These are phyloP conservation scores for Aspergillus oerlinghausenensis DNA, from an alignment of 2,329 filamentous ascomycete species.

Conservation along the genomic window DNA sequence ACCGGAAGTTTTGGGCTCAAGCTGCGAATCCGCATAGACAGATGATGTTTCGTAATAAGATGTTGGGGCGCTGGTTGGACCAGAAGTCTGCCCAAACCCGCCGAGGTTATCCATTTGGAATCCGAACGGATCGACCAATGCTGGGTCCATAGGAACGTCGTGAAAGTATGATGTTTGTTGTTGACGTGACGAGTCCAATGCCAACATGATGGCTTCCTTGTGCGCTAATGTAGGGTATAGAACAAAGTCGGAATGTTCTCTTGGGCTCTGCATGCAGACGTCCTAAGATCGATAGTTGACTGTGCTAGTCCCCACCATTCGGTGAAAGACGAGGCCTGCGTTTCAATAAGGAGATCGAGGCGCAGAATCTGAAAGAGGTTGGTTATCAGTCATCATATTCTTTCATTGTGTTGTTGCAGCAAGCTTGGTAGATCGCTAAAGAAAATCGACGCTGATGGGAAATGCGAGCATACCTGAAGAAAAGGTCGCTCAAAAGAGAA, in stretches of 20 bases:
- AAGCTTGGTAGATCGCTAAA: neutral
- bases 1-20: slow-evolving; percentile 22
- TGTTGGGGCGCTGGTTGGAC: slow-evolving; percentile 18
- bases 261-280: slow-evolving; percentile 18
- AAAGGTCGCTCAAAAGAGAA: neutral
- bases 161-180: slow-evolving; percentile 29
- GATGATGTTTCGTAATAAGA: slow-evolving; percentile 27
- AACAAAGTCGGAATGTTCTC: slow-evolving; percentile 16
- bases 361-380: slow-evolving; percentile 9
- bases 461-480: neutral
- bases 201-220: slow-evolving; percentile 24
- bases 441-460: neutral
- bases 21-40: slow-evolving; percentile 22
- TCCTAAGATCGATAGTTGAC: slow-evolving; percentile 5
- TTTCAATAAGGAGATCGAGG: neutral
- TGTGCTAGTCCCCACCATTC: slow-evolving; percentile 1
- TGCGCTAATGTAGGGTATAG: slow-evolving; percentile 13
- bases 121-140: slow-evolving; percentile 27
- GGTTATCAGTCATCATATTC: slow-evolving; percentile 9
- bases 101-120: slow-evolving; percentile 25
- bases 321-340: slow-evolving; percentile 5
- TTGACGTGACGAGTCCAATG: slow-evolving; percentile 28
- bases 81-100: slow-evolving; percentile 18
- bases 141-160: slow-evolving; percentile 29
- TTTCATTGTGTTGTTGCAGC: neutral